These are phyloP conservation scores for Wickerhamiella allomyrinae DNA, from an alignment of 805 yeast species.

Conservation along the genomic window DNA sequence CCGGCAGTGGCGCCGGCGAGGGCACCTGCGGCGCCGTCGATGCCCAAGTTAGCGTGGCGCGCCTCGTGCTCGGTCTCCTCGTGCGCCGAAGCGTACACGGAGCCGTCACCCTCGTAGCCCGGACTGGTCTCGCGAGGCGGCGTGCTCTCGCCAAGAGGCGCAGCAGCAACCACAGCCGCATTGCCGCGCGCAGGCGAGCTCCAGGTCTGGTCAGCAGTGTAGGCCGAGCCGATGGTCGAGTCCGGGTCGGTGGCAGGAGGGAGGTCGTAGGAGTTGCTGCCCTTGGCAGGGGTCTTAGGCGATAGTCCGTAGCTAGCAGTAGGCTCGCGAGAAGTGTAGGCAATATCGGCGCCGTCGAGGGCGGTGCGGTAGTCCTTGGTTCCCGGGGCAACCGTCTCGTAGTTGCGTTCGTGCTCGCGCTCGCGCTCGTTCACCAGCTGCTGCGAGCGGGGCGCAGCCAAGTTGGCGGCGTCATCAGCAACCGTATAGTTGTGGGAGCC, in stretches of 20 bases:
- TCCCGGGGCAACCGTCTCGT: background rate
- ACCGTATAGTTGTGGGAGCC: background rate
- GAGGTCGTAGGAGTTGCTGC: constrained; percentile 9
- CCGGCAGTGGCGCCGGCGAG: too few relatives aligned
- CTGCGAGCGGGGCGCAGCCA: background rate
- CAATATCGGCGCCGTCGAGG: background rate
- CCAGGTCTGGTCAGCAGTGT: constrained; percentile 5
- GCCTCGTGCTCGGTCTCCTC: background rate
- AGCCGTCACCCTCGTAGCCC: background rate
- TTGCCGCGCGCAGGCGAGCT: constrained; percentile 2
- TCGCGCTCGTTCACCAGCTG: too few relatives aligned
- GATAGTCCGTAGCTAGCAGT: background rate
- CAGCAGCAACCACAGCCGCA: background rate
- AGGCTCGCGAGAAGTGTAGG: background rate
- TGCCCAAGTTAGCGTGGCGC: background rate
- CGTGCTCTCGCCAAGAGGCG: constrained; percentile 1
- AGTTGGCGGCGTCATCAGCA: background rate
- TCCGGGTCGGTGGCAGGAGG: constrained; percentile 14
- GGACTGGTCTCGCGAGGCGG: background rate
- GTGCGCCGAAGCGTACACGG: background rate
- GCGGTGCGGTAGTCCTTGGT: background rate
- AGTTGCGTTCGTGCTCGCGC: background rate
- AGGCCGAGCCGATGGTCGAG: constrained; percentile 4
- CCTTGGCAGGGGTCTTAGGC: background rate
- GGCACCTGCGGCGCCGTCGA: background rate